A percentile compares a stretch with the other conserved stretches of the same genome.
Conservation (phyloP, 2,329 filamentous ascomycete genomes). For the Aspergillus melleus region DNA sequence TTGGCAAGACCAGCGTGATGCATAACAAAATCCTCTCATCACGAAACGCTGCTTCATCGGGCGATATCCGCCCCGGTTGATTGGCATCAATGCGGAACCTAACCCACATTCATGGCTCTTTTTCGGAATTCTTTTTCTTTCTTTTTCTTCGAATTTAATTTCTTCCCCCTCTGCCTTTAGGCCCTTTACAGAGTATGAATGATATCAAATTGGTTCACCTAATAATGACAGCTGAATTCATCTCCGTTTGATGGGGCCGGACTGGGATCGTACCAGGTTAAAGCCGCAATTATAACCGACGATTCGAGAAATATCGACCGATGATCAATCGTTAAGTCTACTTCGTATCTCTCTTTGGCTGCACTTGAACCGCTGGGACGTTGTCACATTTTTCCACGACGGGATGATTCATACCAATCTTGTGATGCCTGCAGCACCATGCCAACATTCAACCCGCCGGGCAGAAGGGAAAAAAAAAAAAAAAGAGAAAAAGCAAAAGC, state of each 20-base stretch:
- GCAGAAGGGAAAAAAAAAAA: neutral
- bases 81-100: constrained; percentile 8
- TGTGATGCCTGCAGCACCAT: neutral
- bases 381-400: neutral
- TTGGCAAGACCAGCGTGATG: neutral
- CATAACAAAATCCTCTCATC: constrained; percentile 3
- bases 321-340: neutral
- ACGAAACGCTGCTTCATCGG: constrained; percentile 6
- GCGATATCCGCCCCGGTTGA: constrained; percentile 10
- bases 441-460: neutral
- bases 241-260: neutral
- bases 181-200: neutral
- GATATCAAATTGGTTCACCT: neutral
- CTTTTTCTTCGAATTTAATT: neutral
- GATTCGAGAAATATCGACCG: constrained; percentile 5
- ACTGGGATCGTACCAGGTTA: neutral
- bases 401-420: neutral
- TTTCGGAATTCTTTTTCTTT: neutral
- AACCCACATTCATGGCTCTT: constrained; percentile 1
- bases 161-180: neutral
- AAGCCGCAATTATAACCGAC: constrained; percentile 2
- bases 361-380: neutral
- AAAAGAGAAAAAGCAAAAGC: neutral
- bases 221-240: neutral
- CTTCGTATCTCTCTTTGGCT: neutral